Base-by-base conservation (phyloP, 1,284 basidiomycete species). In the Cryptococcus depauperatus region DNA sequence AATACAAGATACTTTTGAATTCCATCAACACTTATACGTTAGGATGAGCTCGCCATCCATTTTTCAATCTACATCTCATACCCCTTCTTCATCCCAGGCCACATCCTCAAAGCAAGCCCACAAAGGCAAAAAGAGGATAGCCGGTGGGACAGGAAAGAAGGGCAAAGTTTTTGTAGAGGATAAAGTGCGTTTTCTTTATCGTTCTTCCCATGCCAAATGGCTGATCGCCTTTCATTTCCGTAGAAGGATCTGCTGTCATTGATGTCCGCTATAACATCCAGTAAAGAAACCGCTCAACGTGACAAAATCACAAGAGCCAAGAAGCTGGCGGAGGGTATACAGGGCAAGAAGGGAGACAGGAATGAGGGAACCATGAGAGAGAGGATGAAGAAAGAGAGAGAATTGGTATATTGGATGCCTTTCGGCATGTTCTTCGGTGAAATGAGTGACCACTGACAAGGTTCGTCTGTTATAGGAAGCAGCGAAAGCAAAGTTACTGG, bases 131-230 rank as follows among this genome's bases (percentile, higher is more conserved):
- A 30, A 30, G n/a, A n/a, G 62, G 5, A 62, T 60, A 47, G 63
- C 63, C 8, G 63, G 63, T 0, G 63, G 63, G 14, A 37, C 43
- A 14, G 60, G 61, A 9, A 68, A 68, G 55, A 69, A 69, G 51
- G 66, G 66, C 35, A 69, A 69, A 50, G 58, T 61, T 30, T 69
- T 69, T 50, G 47, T 69, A 8, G 66, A 69, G 43, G 63, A 63
- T 48, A 66, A 66, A 55, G 66, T 68, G 48, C 38, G 65, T 44
- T n/a, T 5, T 22, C 8, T 19, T 10, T 30, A 10, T 30, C 29
- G 10, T 30, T 30, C n/a, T n/a, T n/a, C n/a, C n/a, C n/a, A n/a
- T n/a, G n/a, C n/a, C n/a, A n/a, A n/a, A n/a, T n/a, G n/a, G n/a
- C n/a, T n/a, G n/a, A n/a, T n/a, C n/a, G n/a, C n/a, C n/a, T n/a